These are phyloP conservation scores for Coriaria nepalensis DNA, from an alignment of 306 rosid genomes.

Conservation along the genomic window DNA sequence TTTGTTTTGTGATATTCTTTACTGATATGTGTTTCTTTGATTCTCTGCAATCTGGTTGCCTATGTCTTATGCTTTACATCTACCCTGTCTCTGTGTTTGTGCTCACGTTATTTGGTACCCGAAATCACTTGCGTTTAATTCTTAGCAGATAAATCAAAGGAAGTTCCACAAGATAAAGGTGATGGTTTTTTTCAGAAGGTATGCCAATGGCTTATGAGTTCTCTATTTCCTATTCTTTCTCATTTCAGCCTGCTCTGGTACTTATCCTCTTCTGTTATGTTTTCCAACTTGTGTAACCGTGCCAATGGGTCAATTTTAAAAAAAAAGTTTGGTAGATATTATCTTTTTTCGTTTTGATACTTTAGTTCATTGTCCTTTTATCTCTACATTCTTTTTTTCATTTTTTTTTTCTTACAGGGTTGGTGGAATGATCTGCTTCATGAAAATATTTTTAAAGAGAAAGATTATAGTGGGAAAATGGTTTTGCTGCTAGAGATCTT, in stretches of 20 bases:
- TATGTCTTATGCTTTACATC: background rate
- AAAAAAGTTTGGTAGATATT: too few species aligned
- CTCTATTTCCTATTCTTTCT: background rate
- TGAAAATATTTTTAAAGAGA: conserved; percentile 60
- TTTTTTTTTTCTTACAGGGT: conserved; percentile 37
- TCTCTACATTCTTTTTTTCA: conserved; percentile 10
- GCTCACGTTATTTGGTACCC: background rate
- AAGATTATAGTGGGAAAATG: conserved; percentile 89
- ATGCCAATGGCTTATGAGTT: conserved; percentile 1
- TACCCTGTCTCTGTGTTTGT: background rate
- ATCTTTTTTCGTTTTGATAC: too few species aligned
- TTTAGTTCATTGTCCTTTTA: too few species aligned
- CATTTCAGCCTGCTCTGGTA: too few species aligned
- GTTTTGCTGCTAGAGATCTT: conserved; percentile 77
- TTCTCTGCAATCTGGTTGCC: background rate
- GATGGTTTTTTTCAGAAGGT: conserved; percentile 63
- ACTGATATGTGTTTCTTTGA: background rate
- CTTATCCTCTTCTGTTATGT: too few species aligned
- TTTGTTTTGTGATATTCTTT: background rate
- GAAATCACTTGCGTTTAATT: conserved; percentile 14
- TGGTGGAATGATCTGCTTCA: conserved; percentile 93
- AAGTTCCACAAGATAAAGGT: conserved; percentile 37
- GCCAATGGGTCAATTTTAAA: too few species aligned
- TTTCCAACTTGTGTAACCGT: background rate
- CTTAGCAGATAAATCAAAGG: conserved; percentile 58